Conservation (phyloP, 192 early-diverging fungal species). For the Umbelopsis sp. region DNA sequence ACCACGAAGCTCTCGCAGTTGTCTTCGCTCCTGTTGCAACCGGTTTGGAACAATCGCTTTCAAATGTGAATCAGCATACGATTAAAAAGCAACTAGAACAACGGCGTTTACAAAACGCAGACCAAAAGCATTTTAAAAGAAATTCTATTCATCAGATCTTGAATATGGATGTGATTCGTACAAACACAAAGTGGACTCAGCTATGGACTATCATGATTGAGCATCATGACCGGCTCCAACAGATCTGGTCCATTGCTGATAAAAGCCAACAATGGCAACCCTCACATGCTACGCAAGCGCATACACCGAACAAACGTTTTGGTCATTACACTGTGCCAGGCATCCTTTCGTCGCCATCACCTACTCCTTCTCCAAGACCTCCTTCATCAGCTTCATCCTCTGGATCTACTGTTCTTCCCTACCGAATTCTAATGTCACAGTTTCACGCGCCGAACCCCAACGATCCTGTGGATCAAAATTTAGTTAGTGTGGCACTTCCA, state of each 20-base stretch:
- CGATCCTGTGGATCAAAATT: neutral
- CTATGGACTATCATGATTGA: slow-evolving; percentile 34
- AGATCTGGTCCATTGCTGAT: slow-evolving; percentile 16
- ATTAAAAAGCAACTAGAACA: slow-evolving; percentile 15
- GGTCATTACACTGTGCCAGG: slow-evolving; percentile 12
- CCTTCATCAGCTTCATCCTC: slow-evolving; percentile 19
- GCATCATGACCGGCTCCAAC: slow-evolving; percentile 18
- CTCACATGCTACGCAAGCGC: neutral
- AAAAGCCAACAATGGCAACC: slow-evolving; percentile 14
- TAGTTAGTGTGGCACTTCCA: slow-evolving; percentile 10
- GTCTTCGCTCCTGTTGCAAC: slow-evolving; percentile 38
- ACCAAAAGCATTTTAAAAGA: slow-evolving; percentile 20
- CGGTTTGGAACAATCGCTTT: slow-evolving; percentile 33
- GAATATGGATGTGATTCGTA: slow-evolving; percentile 27
- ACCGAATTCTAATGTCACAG: slow-evolving; percentile 9
- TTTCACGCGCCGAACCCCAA: neutral
- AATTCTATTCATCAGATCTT: slow-evolving; percentile 13
- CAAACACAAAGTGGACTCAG: slow-evolving; percentile 33
- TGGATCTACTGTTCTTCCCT: slow-evolving; percentile 1
- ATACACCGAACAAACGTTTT: slow-evolving; percentile 13
- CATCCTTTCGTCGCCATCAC: slow-evolving; percentile 5
- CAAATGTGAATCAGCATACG: slow-evolving; percentile 9
- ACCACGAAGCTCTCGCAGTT: slow-evolving; percentile 37
- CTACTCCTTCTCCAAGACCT: slow-evolving; percentile 3
- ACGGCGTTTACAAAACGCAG: slow-evolving; percentile 1